These are phyloP conservation scores for Trichoderma erinaceum DNA, from an alignment of 495 filamentous ascomycete genomes.

Conservation along the genomic window DNA sequence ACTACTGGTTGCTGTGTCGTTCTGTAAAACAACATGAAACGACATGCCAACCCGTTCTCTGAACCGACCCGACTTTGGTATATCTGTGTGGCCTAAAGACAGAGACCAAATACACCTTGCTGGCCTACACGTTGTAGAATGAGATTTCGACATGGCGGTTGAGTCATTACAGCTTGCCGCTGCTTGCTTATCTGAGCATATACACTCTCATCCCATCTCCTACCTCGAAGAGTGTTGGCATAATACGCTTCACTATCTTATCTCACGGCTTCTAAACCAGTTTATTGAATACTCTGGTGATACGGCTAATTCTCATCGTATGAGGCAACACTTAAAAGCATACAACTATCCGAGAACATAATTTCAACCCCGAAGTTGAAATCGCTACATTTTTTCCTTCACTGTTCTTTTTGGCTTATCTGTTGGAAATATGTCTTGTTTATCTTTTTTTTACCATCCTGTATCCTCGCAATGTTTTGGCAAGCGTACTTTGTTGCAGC, in stretches of 20 bases:
- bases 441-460: slow-evolving; percentile 18
- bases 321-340: neutral
- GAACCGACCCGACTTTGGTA: neutral
- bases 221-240: neutral
- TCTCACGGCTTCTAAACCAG: neutral
- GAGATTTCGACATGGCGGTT: neutral
- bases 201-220: neutral
- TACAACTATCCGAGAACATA: neutral
- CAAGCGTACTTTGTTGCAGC: slow-evolving; percentile 3
- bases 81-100: neutral
- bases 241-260: neutral
- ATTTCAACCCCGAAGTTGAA: neutral
- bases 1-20: slow-evolving; percentile 82
- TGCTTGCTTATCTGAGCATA: neutral
- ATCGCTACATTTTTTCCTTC: neutral
- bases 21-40: slow-evolving; percentile 55
- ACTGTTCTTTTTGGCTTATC: neutral
- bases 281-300: neutral
- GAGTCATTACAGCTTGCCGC: neutral
- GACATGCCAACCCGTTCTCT: neutral
- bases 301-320: neutral
- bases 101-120: neutral
- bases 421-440: slow-evolving; percentile 9
- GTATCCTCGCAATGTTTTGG: slow-evolving; percentile 8
- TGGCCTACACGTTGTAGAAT: neutral